These are phyloP conservation scores for Fusarium oxysporum DNA, from an alignment of 2,329 filamentous ascomycete species.

Conservation along the genomic window DNA sequence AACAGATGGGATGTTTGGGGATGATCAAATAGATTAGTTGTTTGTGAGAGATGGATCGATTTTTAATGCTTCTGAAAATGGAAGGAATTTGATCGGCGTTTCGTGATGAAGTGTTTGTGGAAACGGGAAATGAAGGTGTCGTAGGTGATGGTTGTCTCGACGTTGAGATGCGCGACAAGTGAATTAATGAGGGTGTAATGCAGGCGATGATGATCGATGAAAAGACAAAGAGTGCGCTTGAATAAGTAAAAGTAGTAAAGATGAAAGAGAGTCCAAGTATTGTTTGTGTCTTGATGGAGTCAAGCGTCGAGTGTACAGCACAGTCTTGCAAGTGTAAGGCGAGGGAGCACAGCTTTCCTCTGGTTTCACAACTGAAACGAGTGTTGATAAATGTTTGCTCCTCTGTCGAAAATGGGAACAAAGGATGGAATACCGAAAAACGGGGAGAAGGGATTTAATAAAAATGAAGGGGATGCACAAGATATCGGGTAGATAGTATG, in stretches of 20 bases:
- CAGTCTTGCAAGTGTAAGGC: conserved; percentile 12
- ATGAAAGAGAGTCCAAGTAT: conserved; percentile 22
- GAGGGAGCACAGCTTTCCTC: conserved; percentile 45
- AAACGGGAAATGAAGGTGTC: conserved; percentile 22
- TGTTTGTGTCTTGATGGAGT: conserved; percentile 8
- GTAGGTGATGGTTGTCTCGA: conserved; percentile 12
- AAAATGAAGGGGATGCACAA: conserved; percentile 35
- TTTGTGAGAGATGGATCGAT: background rate
- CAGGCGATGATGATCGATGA: background rate
- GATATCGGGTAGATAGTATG: conserved; percentile 17
- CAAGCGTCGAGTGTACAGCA: background rate
- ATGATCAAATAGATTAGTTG: conserved; percentile 12
- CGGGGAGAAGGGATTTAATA: conserved; percentile 15
- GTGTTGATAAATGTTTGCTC: conserved; percentile 31
- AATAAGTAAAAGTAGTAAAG: background rate
- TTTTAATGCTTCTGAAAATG: background rate
- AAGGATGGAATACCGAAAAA: background rate
- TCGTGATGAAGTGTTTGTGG: conserved; percentile 4
- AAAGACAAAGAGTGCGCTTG: background rate
- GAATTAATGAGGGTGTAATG: conserved; percentile 2
- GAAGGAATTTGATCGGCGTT: conserved; percentile 28
- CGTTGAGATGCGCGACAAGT: conserved; percentile 6
- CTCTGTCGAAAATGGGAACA: conserved; percentile 1
- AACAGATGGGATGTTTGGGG: background rate
- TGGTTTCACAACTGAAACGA: conserved; percentile 42